Percentiles rank a stretch among this genome's conserved stretches.
Conservation (phyloP, 1,284 basidiomycete genomes). For the Sporisorium exsertum region DNA sequence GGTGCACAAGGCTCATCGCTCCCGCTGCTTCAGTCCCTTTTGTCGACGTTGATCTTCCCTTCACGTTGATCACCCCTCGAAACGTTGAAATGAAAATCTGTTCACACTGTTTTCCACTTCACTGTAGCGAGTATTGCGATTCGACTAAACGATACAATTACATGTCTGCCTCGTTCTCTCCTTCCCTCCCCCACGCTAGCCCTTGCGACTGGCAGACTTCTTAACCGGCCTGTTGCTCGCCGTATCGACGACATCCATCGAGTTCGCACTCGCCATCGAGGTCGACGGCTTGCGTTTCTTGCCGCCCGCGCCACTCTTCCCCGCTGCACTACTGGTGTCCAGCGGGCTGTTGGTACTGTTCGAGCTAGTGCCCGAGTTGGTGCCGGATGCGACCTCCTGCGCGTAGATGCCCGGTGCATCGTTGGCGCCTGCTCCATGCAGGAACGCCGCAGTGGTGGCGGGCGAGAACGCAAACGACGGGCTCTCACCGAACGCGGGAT, state of each 20-base stretch:
- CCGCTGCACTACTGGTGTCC: neutral
- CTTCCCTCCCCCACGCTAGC: neutral
- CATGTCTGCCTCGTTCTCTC: constrained; percentile 15
- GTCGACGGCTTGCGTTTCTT: constrained; percentile 45
- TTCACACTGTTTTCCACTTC: no score
- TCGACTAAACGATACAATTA: constrained; percentile 40
- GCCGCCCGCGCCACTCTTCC: neutral
- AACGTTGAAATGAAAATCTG: no score
- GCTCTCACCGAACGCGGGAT: constrained; percentile 19
- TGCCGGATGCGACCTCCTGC: constrained; percentile 9
- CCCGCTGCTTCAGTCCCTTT: no score
- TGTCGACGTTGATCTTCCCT: no score
- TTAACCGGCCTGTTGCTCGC: constrained; percentile 23
- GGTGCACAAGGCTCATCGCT: no score
- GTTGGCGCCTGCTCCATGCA: constrained; percentile 20
- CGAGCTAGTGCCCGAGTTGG: constrained; percentile 3
- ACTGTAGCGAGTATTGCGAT: no score
- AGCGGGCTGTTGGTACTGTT: constrained; percentile 8
- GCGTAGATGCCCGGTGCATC: constrained; percentile 19
- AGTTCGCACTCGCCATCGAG: neutral
- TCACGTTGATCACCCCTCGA: no score
- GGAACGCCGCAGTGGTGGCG: constrained; percentile 44
- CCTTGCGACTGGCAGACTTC: constrained; percentile 22
- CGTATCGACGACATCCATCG: constrained; percentile 27
- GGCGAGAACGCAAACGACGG: constrained; percentile 47